Percentiles rank a stretch among this genome's conserved stretches.
phyloP scores from a whole-genome alignment of 2,329 filamentous ascomycete genomes.

The Ciborinia camelliae region DNA sequence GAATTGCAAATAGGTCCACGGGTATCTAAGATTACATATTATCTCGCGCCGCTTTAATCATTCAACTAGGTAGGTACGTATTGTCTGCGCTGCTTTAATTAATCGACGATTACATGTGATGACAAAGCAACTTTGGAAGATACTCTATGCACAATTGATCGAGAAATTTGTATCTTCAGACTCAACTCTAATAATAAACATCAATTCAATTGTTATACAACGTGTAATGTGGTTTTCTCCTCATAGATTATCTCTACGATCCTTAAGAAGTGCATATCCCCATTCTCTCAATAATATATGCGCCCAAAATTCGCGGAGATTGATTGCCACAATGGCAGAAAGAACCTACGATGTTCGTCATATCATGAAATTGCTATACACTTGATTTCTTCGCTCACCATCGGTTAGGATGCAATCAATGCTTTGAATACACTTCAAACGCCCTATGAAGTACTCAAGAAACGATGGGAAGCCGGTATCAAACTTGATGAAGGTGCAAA shows the following conservation, averaged over 20 bases:
- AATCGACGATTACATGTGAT: background rate
- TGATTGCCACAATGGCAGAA: conserved; percentile 13
- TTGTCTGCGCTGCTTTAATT: background rate
- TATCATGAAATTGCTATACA: background rate
- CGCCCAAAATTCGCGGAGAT: background rate
- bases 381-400: conserved; percentile 15
- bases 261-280: background rate
- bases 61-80: no score
- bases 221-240: conserved; percentile 1
- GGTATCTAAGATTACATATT: no score
- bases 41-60: no score
- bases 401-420: conserved; percentile 71
- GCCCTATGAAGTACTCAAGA: conserved; percentile 77
- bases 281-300: background rate
- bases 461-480: conserved; percentile 70
- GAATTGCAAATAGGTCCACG: no score
- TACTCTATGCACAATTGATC: background rate
- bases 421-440: conserved; percentile 88
- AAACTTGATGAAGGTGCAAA: conserved; percentile 68
- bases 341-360: conserved; percentile 26
- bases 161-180: background rate
- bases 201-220: background rate
- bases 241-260: background rate
- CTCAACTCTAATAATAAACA: no score
- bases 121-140: conserved; percentile 13